Percentiles rank a stretch among this genome's conserved stretches.
Conservation (phyloP, 371 early-diverging fungal species). For the Funneliformis caledonium region DNA sequence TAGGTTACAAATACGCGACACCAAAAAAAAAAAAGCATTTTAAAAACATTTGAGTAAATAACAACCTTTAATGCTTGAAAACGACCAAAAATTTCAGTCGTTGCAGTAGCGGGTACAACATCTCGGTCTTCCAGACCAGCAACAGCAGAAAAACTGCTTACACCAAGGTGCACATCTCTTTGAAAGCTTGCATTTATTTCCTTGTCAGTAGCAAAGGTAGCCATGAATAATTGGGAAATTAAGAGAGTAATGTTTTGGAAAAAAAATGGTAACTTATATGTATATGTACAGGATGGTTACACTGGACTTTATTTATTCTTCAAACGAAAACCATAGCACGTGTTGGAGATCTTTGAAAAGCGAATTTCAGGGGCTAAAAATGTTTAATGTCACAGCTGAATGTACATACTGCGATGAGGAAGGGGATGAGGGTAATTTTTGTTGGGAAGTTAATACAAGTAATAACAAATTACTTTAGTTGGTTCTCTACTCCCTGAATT, state of each 20-base stretch:
- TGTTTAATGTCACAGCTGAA: too few relatives aligned
- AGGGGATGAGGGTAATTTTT: too few relatives aligned
- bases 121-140: constrained; percentile 34
- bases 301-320: too few relatives aligned
- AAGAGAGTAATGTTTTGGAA: too few relatives aligned
- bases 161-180: constrained; percentile 34
- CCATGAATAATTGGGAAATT: constrained; percentile 20
- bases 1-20: background rate
- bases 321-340: too few relatives aligned
- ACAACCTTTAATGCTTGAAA: constrained; percentile 37
- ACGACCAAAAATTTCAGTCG: constrained; percentile 38
- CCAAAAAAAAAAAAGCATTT: background rate
- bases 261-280: too few relatives aligned
- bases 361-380: too few relatives aligned
- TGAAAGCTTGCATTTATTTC: constrained; percentile 21
- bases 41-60: background rate
- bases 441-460: too few relatives aligned
- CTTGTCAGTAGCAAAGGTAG: constrained; percentile 40
- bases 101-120: constrained; percentile 17
- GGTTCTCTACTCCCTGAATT: background rate
- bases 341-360: too few relatives aligned
- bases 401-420: too few relatives aligned
- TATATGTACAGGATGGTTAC: too few relatives aligned
- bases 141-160: constrained; percentile 35
- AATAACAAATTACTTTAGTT: background rate